Evolutionary conservation across 2,329 filamentous ascomycete species (phyloP).

Genomic region (Hyphodiscus sp.): DNA sequence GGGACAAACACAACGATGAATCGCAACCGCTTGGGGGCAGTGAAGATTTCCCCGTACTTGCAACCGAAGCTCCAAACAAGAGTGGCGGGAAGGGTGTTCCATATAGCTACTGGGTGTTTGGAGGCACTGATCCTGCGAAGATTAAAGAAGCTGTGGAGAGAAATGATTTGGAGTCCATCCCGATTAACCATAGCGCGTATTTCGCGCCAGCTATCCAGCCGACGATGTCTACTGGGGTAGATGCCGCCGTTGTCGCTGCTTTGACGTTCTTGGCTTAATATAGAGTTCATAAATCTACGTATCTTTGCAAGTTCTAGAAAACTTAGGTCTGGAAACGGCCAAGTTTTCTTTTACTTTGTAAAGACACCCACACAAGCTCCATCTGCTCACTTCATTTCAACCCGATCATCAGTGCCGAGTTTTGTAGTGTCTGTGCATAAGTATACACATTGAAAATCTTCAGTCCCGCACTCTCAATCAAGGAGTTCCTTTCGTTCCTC

Average conservation of each 20-base stretch:
- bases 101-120: conserved; percentile 33
- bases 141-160: conserved; percentile 9
- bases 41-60: conserved; percentile 40
- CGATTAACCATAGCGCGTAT: conserved; percentile 52
- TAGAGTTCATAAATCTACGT: not conserved
- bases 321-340: not conserved
- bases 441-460: conserved; percentile 4
- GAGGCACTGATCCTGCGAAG: conserved; percentile 34
- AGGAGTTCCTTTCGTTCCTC: conserved; percentile 28
- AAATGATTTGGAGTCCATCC: conserved; percentile 21
- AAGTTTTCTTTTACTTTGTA: not conserved
- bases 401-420: not conserved
- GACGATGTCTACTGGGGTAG: conserved; percentile 46
- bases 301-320: no score
- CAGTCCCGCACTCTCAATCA: conserved; percentile 8
- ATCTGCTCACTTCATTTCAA: not conserved
- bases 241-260: conserved; percentile 45
- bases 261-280: conserved; percentile 36
- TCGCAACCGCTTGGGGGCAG: conserved; percentile 11
- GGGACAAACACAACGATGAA: conserved; percentile 12
- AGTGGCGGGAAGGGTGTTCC: conserved; percentile 20
- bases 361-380: not conserved
- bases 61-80: conserved; percentile 31
- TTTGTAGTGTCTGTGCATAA: not conserved
- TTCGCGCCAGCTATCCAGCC: conserved; percentile 55